Conservation (phyloP, 371 early-diverging fungal genomes). For the Mucor plumbeus region DNA sequence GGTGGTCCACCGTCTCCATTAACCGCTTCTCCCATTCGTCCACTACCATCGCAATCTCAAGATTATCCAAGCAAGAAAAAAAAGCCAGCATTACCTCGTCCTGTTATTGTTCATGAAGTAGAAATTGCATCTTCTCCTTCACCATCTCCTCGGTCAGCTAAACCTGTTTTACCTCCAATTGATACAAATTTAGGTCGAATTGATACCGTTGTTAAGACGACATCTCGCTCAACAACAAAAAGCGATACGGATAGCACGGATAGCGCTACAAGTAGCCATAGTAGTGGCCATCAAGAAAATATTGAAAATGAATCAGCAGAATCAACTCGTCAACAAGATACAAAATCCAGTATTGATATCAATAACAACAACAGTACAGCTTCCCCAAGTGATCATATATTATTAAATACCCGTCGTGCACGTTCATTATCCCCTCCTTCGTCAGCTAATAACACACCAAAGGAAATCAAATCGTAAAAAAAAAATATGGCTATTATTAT, state of each 20-base stretch:
- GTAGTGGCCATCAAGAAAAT: neutral
- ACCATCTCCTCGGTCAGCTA: conserved; percentile 42
- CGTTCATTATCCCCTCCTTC: conserved; percentile 30
- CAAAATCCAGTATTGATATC: neutral
- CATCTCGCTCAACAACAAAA: neutral
- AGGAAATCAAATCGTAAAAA: conserved; percentile 4
- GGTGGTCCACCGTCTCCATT: conserved; percentile 22
- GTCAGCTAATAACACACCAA: neutral
- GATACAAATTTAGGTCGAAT: conserved; percentile 42
- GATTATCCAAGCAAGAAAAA: conserved; percentile 15
- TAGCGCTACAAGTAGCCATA: neutral
- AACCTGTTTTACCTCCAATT: conserved; percentile 45
- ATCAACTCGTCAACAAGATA: neutral
- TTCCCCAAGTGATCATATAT: conserved; percentile 29
- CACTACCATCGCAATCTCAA: conserved; percentile 1
- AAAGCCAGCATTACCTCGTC: conserved; percentile 20
- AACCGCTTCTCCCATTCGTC: conserved; percentile 8
- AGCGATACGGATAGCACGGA: conserved; percentile 7
- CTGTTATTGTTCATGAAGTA: conserved; percentile 12
- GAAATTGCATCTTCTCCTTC: conserved; percentile 21
- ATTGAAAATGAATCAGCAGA: neutral
- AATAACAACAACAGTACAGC: neutral
- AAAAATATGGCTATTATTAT: neutral
- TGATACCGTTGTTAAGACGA: neutral
- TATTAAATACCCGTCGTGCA: conserved; percentile 27